Percentiles rank a stretch among this genome's conserved stretches.
Conservation (phyloP, 495 filamentous ascomycete species). For the Aspergillus ellipticus region DNA sequence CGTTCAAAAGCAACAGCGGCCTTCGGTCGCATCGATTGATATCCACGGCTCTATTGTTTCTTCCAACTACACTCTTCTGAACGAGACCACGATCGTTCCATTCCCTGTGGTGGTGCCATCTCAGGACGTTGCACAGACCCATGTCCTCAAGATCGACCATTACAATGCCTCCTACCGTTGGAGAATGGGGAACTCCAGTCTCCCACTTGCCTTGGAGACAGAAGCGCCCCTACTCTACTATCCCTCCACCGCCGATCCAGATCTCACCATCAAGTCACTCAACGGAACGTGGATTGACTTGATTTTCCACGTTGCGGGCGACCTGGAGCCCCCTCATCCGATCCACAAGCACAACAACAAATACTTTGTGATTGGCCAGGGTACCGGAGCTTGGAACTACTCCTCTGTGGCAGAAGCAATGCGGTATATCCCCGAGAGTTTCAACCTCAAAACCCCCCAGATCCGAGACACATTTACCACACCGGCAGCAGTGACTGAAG, state of each 20-base stretch:
- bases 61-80: conserved; percentile 32
- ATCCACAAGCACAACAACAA: conserved; percentile 65
- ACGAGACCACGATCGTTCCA: conserved; percentile 34
- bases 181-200: conserved; percentile 41
- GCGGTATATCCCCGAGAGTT: conserved; percentile 39
- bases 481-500: conserved; percentile 22
- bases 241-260: conserved; percentile 27
- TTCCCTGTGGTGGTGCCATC: conserved; percentile 40
- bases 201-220: conserved; percentile 30
- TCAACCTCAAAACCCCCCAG: conserved; percentile 54
- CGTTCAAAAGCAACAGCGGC: not conserved
- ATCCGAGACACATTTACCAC: conserved; percentile 49
- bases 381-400: conserved; percentile 47
- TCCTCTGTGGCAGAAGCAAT: conserved; percentile 50
- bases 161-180: conserved; percentile 43
- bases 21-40: conserved; percentile 39
- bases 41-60: conserved; percentile 34
- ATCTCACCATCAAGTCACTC: conserved; percentile 46
- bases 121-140: conserved; percentile 37
- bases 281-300: conserved; percentile 58
- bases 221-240: conserved; percentile 48
- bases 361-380: conserved; percentile 52
- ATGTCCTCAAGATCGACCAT: conserved; percentile 31
- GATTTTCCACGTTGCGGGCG: conserved; percentile 37
- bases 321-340: conserved; percentile 45